Percentiles rank a stretch among this genome's conserved stretches.
phyloP scores from a whole-genome alignment of 306 rosid species.

The Cucurbita ficifolia region DNA sequence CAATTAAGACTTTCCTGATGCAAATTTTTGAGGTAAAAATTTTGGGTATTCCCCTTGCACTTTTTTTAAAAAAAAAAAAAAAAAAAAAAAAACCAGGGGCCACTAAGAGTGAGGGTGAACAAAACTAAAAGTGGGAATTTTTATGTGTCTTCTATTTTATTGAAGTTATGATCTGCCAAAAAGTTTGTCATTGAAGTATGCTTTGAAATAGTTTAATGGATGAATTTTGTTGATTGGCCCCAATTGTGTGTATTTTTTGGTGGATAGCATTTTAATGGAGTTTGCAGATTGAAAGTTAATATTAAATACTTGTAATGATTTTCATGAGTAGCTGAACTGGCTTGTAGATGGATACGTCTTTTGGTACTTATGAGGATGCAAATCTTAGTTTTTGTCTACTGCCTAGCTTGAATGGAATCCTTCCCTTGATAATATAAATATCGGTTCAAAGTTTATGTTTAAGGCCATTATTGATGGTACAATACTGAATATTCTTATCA shows the following conservation, averaged over 20 bases:
- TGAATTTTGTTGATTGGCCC: not conserved
- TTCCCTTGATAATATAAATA: not conserved
- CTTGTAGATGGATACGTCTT: not conserved
- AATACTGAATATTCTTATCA: slow-evolving; percentile 5
- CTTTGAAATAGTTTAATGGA: not conserved
- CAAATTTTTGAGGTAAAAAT: slow-evolving; percentile 66
- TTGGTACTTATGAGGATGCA: not conserved
- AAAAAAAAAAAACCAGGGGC: not conserved
- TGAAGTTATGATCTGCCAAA: not conserved
- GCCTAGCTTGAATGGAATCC: not conserved
- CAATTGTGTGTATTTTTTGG: not conserved
- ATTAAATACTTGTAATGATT: not conserved
- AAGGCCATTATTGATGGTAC: not conserved
- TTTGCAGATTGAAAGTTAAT: not conserved
- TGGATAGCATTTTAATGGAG: not conserved
- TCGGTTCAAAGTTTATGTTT: not conserved
- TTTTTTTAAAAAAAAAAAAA: not conserved
- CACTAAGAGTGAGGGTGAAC: not conserved
- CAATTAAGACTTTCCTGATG: slow-evolving; percentile 96
- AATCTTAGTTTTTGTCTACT: not conserved
- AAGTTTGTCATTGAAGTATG: not conserved
- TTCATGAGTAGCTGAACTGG: not conserved
- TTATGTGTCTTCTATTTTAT: not conserved
- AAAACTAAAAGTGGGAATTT: not conserved
- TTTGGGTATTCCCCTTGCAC: slow-evolving; percentile 7